A percentile compares a stretch with the other conserved stretches of the same genome.
Conservation (phyloP, 495 filamentous ascomycete genomes). For the Lasiosphaeria ovina region DNA sequence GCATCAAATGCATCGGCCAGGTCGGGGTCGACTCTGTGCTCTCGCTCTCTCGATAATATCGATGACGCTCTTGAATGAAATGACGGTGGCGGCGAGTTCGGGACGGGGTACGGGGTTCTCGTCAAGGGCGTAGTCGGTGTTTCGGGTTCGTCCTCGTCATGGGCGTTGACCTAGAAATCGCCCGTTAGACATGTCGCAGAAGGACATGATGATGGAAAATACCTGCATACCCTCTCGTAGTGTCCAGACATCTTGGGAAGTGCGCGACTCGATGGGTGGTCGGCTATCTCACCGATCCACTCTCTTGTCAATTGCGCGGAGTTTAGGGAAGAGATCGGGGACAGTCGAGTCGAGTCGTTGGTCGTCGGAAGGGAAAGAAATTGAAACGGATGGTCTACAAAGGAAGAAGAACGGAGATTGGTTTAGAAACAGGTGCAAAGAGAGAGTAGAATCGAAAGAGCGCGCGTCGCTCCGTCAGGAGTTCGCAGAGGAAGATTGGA, state of each 20-base stretch:
- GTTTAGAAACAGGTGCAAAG: too few species aligned
- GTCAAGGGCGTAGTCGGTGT: conserved; percentile 33
- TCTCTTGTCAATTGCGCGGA: conserved; percentile 7
- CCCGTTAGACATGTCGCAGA: conserved; percentile 1
- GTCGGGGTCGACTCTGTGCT: conserved; percentile 58
- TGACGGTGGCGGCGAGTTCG: conserved; percentile 88
- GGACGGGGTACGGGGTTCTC: conserved; percentile 49
- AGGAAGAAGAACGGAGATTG: too few species aligned
- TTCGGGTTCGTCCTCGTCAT: conserved; percentile 45
- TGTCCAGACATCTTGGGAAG: conserved; percentile 69
- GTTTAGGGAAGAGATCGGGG: neutral
- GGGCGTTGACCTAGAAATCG: conserved; percentile 42
- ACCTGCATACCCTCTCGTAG: conserved; percentile 75
- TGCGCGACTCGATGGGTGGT: conserved; percentile 2
- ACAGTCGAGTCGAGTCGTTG: too few species aligned
- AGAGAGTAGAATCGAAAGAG: too few species aligned
- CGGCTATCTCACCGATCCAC: neutral
- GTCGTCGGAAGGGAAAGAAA: too few species aligned
- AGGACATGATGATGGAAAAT: neutral
- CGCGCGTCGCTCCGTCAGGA: too few species aligned
- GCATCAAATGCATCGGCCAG: conserved; percentile 89
- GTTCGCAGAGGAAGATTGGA: too few species aligned
- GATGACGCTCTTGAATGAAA: conserved; percentile 86
- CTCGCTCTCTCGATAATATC: conserved; percentile 50
- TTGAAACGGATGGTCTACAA: too few species aligned